A percentile compares a stretch with the other conserved stretches of the same genome.
Evolutionary conservation across 768 basidiomycete genomes (phyloP).

Genomic region (Asterophora parasitica): DNA sequence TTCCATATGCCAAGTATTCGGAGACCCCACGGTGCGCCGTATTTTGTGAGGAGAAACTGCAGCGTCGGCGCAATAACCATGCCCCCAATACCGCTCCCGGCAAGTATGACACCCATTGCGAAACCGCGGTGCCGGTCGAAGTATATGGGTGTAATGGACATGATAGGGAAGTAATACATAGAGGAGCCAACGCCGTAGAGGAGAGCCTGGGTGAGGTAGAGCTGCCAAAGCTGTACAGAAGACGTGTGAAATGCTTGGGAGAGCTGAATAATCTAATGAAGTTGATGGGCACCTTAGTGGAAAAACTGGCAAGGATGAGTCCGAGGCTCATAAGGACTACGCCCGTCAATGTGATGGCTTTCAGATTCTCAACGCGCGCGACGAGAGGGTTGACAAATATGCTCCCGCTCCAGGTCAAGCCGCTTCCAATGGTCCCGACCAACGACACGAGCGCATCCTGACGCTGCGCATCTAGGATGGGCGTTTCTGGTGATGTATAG

Average conservation of each 20-base stretch:
- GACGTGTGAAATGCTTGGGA: not conserved
- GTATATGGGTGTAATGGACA: slow-evolving; percentile 36
- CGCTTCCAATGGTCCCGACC: slow-evolving; percentile 38
- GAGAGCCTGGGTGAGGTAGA: slow-evolving; percentile 37
- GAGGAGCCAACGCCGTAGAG: slow-evolving; percentile 40
- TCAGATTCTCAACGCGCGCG: slow-evolving; percentile 26
- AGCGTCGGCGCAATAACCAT: slow-evolving; percentile 38
- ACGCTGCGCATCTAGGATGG: slow-evolving; percentile 28
- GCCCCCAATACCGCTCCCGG: slow-evolving; percentile 39
- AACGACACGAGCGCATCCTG: slow-evolving; percentile 38
- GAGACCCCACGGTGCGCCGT: slow-evolving; percentile 31
- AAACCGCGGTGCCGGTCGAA: slow-evolving; percentile 42
- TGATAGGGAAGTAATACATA: slow-evolving; percentile 40
- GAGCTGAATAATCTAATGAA: not conserved
- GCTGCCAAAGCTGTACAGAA: slow-evolving; percentile 34
- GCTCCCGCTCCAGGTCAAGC: slow-evolving; percentile 43
- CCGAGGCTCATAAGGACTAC: slow-evolving; percentile 38
- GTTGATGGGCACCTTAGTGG: slow-evolving; percentile 27
- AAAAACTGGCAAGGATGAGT: slow-evolving; percentile 35
- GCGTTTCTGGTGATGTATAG: slow-evolving; percentile 34
- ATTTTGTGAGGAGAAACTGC: slow-evolving; percentile 28
- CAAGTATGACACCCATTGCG: slow-evolving; percentile 38
- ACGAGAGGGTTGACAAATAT: slow-evolving; percentile 39
- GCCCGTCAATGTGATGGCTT: slow-evolving; percentile 31
- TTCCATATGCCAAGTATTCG: slow-evolving; percentile 40